phyloP scores from a whole-genome alignment of 2,329 filamentous ascomycete species.

The Aureobasidium mangrovei region DNA sequence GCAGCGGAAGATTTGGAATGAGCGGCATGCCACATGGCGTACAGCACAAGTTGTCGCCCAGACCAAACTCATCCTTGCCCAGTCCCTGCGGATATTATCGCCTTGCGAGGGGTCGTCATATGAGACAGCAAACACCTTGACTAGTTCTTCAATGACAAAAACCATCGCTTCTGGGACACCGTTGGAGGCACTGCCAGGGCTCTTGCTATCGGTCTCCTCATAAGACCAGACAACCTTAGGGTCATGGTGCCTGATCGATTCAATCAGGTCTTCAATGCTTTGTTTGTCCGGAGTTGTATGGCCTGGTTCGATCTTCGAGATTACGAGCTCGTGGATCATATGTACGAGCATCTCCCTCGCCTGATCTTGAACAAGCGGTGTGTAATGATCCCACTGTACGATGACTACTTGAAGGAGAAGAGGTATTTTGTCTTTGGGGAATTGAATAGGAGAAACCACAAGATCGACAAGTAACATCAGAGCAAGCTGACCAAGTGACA shows the following conservation, averaged over 20 bases:
- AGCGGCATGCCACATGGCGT: slow-evolving; percentile 86
- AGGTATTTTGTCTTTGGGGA: slow-evolving; percentile 71
- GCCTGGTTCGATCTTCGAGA: slow-evolving; percentile 67
- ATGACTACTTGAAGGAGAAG: slow-evolving; percentile 83
- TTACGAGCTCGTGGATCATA: slow-evolving; percentile 89
- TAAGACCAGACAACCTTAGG: slow-evolving; percentile 85
- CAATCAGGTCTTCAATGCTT: slow-evolving; percentile 78
- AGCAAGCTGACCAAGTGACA: slow-evolving; percentile 87
- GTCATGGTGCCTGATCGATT: slow-evolving; percentile 77
- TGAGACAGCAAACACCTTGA: slow-evolving; percentile 74
- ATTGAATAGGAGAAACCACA: slow-evolving; percentile 82
- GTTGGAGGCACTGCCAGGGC: slow-evolving; percentile 53
- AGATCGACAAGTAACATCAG: slow-evolving; percentile 90
- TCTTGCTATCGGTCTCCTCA: slow-evolving; percentile 76
- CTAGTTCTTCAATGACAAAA: slow-evolving; percentile 68
- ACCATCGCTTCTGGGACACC: slow-evolving; percentile 84
- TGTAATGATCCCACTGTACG: slow-evolving; percentile 97
- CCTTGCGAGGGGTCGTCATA: slow-evolving; percentile 46
- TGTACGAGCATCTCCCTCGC: slow-evolving; percentile 97
- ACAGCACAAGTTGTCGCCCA: slow-evolving; percentile 98
- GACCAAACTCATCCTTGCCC: slow-evolving; percentile 79
- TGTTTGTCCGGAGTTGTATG: slow-evolving; percentile 57
- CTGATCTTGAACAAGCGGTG: slow-evolving; percentile 87
- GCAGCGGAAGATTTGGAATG: slow-evolving; percentile 94
- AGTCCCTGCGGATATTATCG: slow-evolving; percentile 70